phyloP scores from a whole-genome alignment of 148 eudicot genomes.

The Gaultheria prostrata region DNA sequence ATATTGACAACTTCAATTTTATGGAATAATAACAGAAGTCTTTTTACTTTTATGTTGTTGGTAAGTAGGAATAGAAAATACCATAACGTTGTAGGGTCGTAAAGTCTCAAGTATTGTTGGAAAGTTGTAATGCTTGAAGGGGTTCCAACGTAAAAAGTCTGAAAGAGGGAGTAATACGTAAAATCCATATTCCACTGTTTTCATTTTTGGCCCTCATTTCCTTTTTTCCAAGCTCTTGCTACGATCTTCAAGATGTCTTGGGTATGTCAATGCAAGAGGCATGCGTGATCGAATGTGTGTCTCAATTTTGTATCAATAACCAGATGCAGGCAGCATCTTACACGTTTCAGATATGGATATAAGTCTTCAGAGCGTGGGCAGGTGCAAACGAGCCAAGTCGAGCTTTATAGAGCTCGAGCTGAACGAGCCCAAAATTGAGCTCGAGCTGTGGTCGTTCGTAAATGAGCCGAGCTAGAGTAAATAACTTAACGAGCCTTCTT shows the following conservation, averaged over 20 bases:
- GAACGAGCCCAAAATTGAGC: no score
- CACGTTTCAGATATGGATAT: neutral
- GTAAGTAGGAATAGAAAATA: constrained; percentile 34
- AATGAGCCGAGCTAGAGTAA: no score
- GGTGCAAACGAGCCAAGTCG: no score
- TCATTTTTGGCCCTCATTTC: neutral
- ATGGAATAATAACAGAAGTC: neutral
- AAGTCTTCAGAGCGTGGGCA: neutral
- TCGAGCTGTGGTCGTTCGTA: no score
- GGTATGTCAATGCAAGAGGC: neutral
- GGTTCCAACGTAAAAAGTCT: neutral
- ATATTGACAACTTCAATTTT: neutral
- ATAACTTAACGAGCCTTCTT: no score
- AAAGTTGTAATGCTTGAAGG: neutral
- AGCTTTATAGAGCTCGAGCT: no score
- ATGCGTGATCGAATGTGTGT: neutral
- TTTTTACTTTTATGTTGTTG: neutral
- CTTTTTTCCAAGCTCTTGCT: neutral
- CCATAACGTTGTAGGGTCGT: neutral
- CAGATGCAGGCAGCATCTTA: neutral
- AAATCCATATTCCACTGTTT: neutral
- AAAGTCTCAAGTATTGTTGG: neutral
- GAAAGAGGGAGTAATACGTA: neutral
- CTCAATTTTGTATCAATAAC: neutral
- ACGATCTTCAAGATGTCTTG: neutral